These are phyloP conservation scores for Claviceps cyperi DNA, from an alignment of 2,329 filamentous ascomycete genomes.

Conservation along the genomic window DNA sequence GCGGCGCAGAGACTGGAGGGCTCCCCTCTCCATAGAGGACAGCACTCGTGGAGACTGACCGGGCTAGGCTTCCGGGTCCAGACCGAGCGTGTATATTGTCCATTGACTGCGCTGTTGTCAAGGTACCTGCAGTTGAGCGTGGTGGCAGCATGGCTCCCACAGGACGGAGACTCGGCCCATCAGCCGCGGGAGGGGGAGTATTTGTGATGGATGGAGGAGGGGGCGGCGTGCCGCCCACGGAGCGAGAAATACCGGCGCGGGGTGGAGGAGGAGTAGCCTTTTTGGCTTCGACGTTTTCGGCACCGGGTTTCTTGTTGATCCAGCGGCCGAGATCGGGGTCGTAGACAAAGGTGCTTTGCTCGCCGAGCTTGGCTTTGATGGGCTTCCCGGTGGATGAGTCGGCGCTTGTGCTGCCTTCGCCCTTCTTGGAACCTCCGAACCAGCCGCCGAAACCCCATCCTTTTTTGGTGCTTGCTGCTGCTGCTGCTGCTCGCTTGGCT, in stretches of 20 bases:
- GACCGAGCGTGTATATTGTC: slow-evolving; percentile 20
- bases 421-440: slow-evolving; percentile 62
- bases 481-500: slow-evolving; percentile 44
- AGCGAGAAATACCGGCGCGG: slow-evolving; percentile 39
- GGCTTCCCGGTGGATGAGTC: slow-evolving; percentile 41
- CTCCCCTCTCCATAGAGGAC: slow-evolving; percentile 16
- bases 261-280: slow-evolving; percentile 69
- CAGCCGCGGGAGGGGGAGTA: slow-evolving; percentile 20
- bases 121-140: neutral
- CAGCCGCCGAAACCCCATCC: slow-evolving; percentile 76
- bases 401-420: slow-evolving; percentile 21
- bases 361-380: slow-evolving; percentile 87
- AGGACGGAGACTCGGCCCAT: slow-evolving; percentile 19
- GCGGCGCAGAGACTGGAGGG: slow-evolving; percentile 33
- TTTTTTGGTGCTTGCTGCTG: slow-evolving; percentile 36
- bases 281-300: slow-evolving; percentile 43
- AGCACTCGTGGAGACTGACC: slow-evolving; percentile 33
- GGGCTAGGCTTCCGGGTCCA: slow-evolving; percentile 27
- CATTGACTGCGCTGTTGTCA: slow-evolving; percentile 3
- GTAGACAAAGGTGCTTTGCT: slow-evolving; percentile 85
- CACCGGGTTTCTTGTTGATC: slow-evolving; percentile 86
- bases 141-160: slow-evolving; percentile 13
- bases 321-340: slow-evolving; percentile 95
- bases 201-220: slow-evolving; percentile 30
- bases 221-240: slow-evolving; percentile 38